Conservation (phyloP, 2,329 filamentous ascomycete genomes). For the Stagonosporopsis chrysanthemi region DNA sequence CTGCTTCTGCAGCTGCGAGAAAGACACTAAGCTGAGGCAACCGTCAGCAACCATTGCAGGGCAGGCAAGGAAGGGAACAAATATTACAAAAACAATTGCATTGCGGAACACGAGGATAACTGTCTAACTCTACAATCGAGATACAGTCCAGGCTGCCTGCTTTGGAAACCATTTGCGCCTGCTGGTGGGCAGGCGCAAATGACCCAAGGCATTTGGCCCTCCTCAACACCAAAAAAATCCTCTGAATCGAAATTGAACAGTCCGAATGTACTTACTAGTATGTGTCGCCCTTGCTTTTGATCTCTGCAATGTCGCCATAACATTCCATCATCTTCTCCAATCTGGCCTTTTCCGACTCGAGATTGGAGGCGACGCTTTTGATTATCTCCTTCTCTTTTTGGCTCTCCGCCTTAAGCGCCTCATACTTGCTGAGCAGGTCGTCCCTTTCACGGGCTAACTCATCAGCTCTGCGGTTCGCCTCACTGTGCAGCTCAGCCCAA, state of each 20-base stretch:
- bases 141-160: constrained; percentile 23
- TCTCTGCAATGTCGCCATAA: constrained; percentile 52
- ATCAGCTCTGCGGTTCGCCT: constrained; percentile 45
- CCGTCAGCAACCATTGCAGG: constrained; percentile 28
- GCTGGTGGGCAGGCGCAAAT: constrained; percentile 19
- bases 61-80: constrained; percentile 12
- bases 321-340: constrained; percentile 54
- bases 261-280: constrained; percentile 53
- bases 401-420: constrained; percentile 43
- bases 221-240: constrained; percentile 20
- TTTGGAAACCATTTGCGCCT: constrained; percentile 20
- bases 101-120: constrained; percentile 28
- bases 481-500: constrained; percentile 53
- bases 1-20: constrained; percentile 59
- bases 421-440: constrained; percentile 43
- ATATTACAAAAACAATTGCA: constrained; percentile 34
- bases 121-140: constrained; percentile 20
- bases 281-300: constrained; percentile 54
- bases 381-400: constrained; percentile 49
- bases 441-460: constrained; percentile 46
- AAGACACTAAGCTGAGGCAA: constrained; percentile 57
- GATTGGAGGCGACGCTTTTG: constrained; percentile 49
- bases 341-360: constrained; percentile 52
- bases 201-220: constrained; percentile 23
- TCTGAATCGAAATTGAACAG: constrained; percentile 28